Percentiles rank a stretch among this genome's conserved stretches.
These are phyloP conservation scores for Heliamphora pulchella DNA, from an alignment of 179 eudicot species.

Conservation along the genomic window DNA sequence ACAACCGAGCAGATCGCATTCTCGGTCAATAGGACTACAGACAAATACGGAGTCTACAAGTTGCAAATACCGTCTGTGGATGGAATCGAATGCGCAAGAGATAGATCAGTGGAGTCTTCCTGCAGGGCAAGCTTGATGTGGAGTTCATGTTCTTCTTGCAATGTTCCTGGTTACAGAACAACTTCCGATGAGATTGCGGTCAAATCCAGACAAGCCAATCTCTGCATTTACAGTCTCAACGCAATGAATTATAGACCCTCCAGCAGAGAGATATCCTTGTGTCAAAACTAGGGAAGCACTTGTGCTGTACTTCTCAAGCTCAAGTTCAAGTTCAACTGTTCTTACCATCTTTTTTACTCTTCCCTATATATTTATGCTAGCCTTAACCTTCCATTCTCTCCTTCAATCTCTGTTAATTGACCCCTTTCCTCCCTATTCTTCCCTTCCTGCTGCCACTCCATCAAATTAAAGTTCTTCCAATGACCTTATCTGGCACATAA, in stretches of 20 bases:
- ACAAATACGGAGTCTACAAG: conserved; percentile 62
- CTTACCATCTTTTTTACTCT: conserved; percentile 21
- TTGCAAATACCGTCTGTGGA: conserved; percentile 66
- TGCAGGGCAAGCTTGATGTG: conserved; percentile 63
- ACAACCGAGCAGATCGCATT: conserved; percentile 71
- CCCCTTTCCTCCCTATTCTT: too few species aligned
- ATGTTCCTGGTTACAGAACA: conserved; percentile 55
- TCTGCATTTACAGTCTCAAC: conserved; percentile 67
- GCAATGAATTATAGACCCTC: conserved; percentile 69
- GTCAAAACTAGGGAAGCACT: conserved; percentile 30
- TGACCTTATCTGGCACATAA: too few species aligned
- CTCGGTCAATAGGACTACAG: conserved; percentile 79
- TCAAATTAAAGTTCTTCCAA: too few species aligned
- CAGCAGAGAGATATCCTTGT: conserved; percentile 37
- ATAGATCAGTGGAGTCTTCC: conserved; percentile 36
- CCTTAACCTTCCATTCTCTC: too few species aligned
- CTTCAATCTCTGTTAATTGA: too few species aligned
- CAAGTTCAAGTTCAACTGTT: background rate
- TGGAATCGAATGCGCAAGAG: conserved; percentile 75
- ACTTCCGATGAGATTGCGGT: conserved; percentile 62
- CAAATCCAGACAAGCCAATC: conserved; percentile 55
- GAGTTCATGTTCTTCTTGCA: conserved; percentile 51
- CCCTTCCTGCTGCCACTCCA: too few species aligned
- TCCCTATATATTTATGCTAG: too few species aligned
- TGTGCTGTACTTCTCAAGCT: conserved; percentile 11